phyloP scores from a whole-genome alignment of 1,284 basidiomycete genomes.

The Xanthoconium separans region DNA sequence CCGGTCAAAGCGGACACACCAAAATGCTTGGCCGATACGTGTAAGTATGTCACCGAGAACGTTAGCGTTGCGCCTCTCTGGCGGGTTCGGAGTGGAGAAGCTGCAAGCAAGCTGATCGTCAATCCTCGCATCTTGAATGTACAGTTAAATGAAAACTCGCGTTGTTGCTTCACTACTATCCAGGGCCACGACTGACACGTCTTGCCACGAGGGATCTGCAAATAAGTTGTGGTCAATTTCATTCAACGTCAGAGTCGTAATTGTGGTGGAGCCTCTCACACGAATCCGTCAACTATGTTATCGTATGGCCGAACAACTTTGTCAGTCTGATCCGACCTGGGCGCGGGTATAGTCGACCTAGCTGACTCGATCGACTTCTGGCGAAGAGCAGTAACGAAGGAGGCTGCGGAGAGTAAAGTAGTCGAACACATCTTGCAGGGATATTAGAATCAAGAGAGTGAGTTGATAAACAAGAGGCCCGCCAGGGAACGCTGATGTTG shows the following conservation, averaged over 20 bases:
- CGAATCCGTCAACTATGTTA: neutral
- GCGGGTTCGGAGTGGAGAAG: neutral
- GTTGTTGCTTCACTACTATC: neutral
- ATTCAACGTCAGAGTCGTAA: too few relatives aligned
- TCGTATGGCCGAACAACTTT: neutral
- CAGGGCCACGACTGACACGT: too few relatives aligned
- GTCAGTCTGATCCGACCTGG: neutral
- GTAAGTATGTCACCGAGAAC: too few relatives aligned
- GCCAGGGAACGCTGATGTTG: conserved; percentile 10
- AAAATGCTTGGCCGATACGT: too few relatives aligned
- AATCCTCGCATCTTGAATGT: neutral
- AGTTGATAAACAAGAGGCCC: conserved; percentile 1
- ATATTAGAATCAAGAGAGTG: neutral
- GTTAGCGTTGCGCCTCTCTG: neutral
- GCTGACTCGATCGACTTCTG: neutral
- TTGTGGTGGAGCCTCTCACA: neutral
- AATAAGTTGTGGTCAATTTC: neutral
- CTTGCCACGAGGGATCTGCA: too few relatives aligned
- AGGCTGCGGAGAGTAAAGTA: neutral
- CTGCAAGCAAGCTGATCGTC: neutral
- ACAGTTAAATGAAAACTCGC: neutral
- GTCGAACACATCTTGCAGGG: conserved; percentile 9
- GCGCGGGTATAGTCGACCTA: neutral
- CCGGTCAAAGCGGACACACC: too few relatives aligned
- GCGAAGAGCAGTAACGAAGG: conserved; percentile 1